Evolutionary conservation across 768 basidiomycete genomes (phyloP), one percentile per base, ranked within the genome.

Genomic region (Psilocybe sp.): DNA sequence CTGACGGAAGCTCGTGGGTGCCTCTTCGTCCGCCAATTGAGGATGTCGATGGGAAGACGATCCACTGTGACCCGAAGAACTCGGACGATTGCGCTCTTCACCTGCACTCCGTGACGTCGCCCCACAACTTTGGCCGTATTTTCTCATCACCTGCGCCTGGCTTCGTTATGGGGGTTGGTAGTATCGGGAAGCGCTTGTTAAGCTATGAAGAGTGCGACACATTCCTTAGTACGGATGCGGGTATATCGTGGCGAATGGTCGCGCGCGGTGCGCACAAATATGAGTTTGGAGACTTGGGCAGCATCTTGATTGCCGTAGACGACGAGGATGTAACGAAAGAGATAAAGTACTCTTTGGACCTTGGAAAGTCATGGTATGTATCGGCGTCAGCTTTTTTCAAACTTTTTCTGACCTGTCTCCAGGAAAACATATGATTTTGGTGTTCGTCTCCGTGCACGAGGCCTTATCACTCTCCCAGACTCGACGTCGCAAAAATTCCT

Each of bases 401-500:
- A 47, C n/a, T 53, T 37, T 14, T 5, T 32, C 40, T 28, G 37
- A 31, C 15, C 12, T 36, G 8, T 40, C 33, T 32, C 16, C 56
- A 95, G 93, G 93, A 70, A 80, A 49, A 70, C 76, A 11, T 84
- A 89, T 53, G 68, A 87, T 11, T 69, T 95, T 45, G 89, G 83
- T 2, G 65, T 89, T 50, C 84, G 72, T 23, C 54, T 98, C 4
- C 84, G 87, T 16, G 85, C 91, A 0, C 77, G 82, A 7, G 82
- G 82, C 0, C 72, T 99, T n/a, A 84, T 88, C 37, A 97, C 93
- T 3, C 79, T 98, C 5, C 91, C 92, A 0, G 97, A 99, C 58
- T 92, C 92, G 11, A 98, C 97, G 0, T 95, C 92, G 0, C 96
- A 97, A 64, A 98, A 96, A 68, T 98, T 98, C 73, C 63, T 98